Base-by-base conservation (phyloP, 2,329 filamentous ascomycete species). In the Cordyceps javanica region DNA sequence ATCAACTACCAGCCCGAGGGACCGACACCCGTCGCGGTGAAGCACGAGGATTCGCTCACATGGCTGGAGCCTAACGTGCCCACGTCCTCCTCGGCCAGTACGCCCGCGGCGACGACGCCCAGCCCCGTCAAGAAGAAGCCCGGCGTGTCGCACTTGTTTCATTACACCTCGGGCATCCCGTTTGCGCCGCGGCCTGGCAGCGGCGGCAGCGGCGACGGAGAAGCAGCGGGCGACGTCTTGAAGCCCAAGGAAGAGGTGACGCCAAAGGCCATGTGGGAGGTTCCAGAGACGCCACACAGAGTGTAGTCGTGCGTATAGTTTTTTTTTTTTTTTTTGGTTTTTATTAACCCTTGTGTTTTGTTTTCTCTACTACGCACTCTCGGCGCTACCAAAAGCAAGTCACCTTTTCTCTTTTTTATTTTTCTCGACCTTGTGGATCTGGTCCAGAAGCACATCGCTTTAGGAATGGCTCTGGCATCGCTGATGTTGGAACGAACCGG, bases 1-100 rank as follows among this genome's bases (percentile, higher is more conserved):
- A 71, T 84, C 25, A 74, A 74, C 0, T 83, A 83, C 60, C 78
- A 83, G 59, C 80, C 82, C 0, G 75, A 81, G n/a, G 82, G 81
- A 0, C 77, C 79, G 1, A 60, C 70, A 0, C 73, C 80, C 0
- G 65, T 69, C 4, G 54, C 74, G 1, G 60, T 76, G 16, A 63
- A 69, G 7, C 69, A 69, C 32, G 66, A 71, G 30, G 74, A 76
- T 60, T 68, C 73, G 5, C 68, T 82, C 54, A 75, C 74, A 54
- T 83, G 80, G 80, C 69, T 82, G 25, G 77, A 78, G 14, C 78
- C 80, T 4, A 81, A 79, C 58, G 70, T 68, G 5, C 61, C 69
- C 0, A 71, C 70, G n/a, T 69, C 72, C 4, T 65, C 70, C 48
- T 65, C 69, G 38, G n/a, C n/a, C 8, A 65, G 65, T 45, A 68